phyloP scores from a whole-genome alignment of 768 basidiomycete species.

The Vararia minispora region DNA sequence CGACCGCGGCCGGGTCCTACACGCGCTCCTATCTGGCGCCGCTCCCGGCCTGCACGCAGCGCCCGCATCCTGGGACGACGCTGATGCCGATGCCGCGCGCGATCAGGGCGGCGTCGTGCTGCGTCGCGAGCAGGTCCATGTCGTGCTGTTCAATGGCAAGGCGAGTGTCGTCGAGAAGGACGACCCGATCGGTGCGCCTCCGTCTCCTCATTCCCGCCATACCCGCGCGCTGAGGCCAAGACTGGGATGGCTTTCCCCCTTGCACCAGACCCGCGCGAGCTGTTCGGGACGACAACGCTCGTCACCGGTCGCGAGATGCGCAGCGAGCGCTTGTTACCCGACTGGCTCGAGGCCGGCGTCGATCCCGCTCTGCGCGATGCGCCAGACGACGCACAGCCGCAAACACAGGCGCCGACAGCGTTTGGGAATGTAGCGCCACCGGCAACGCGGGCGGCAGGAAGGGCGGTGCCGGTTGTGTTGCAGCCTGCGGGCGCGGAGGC shows the following conservation, averaged over 20 bases:
- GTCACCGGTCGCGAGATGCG: constrained; percentile 46
- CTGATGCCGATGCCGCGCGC: constrained; percentile 28
- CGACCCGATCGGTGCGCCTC: constrained; percentile 5
- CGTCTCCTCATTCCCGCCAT: neutral
- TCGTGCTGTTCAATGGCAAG: constrained; percentile 77
- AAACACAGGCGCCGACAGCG: constrained; percentile 24
- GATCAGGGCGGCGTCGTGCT: constrained; percentile 65
- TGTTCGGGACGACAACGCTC: constrained; percentile 57
- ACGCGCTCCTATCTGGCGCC: constrained; percentile 53
- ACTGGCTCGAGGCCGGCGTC: constrained; percentile 84
- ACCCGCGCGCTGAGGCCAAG: neutral
- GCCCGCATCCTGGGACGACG: constrained; percentile 14
- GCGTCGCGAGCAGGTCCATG: constrained; percentile 67
- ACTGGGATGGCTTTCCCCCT: too few species aligned
- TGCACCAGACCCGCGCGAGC: constrained; percentile 26
- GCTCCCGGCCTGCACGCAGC: constrained; percentile 14
- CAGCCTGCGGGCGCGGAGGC: constrained; percentile 34
- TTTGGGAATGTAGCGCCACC: constrained; percentile 27
- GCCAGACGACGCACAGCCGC: constrained; percentile 37
- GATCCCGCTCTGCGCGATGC: constrained; percentile 65
- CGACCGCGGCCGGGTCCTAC: constrained; percentile 77
- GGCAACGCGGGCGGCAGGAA: constrained; percentile 19
- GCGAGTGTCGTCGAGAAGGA: constrained; percentile 29
- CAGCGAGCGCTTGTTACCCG: constrained; percentile 50
- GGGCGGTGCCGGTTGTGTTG: constrained; percentile 39